These are phyloP conservation scores for Aureobasidium lini DNA, from an alignment of 2,329 filamentous ascomycete genomes.

Conservation along the genomic window DNA sequence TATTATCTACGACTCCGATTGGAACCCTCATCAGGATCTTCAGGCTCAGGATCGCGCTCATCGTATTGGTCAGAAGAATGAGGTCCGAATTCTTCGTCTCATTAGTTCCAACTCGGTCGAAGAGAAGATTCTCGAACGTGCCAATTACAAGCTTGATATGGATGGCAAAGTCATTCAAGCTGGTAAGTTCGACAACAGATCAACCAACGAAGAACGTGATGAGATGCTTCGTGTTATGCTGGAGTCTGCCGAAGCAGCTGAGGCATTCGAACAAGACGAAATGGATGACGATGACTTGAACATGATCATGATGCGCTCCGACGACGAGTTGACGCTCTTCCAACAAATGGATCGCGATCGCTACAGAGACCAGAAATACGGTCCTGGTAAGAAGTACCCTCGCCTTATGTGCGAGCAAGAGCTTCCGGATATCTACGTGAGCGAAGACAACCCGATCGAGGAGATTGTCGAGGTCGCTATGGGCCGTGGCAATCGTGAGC, in stretches of 20 bases:
- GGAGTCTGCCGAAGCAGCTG: constrained; percentile 65
- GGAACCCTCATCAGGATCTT: constrained; percentile 98
- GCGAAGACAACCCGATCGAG: constrained; percentile 71
- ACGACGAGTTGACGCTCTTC: constrained; percentile 71
- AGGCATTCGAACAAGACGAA: constrained; percentile 79
- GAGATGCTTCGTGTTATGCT: constrained; percentile 90
- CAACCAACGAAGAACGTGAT: constrained; percentile 95
- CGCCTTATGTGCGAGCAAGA: constrained; percentile 84
- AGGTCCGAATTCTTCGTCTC: constrained; percentile 89
- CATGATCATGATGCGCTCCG: constrained; percentile 81
- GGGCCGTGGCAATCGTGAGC: constrained; percentile 88
- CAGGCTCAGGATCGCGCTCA: constrained; percentile 99
- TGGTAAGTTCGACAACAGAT: constrained; percentile 99
- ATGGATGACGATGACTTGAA: constrained; percentile 99
- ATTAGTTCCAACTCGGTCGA: constrained; percentile 97
- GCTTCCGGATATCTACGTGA: constrained; percentile 87
- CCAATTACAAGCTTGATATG: constrained; percentile 97
- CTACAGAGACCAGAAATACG: constrained; percentile 59
- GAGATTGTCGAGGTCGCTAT: constrained; percentile 72
- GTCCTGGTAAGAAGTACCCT: constrained; percentile 59
- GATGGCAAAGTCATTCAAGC: constrained; percentile 99
- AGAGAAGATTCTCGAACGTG: constrained; percentile 95
- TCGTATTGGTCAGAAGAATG: constrained; percentile 99
- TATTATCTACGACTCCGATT: constrained; percentile 99
- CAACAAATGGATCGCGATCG: constrained; percentile 77